A percentile compares a stretch with the other conserved stretches of the same genome.
phyloP scores from a whole-genome alignment of 1,284 basidiomycete species.

The Ustilago lituana region DNA sequence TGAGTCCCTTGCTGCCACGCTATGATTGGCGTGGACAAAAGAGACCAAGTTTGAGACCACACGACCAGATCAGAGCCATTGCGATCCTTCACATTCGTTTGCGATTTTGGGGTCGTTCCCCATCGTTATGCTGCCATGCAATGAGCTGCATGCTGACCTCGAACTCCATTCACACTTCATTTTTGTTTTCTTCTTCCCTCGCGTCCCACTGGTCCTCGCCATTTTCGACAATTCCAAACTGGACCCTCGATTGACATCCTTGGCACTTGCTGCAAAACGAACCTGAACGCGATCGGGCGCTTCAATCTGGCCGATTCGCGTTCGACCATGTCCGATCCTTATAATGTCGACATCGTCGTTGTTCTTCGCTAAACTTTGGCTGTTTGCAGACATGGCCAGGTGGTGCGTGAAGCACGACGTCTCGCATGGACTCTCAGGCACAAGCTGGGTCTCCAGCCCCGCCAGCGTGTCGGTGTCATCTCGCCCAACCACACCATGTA shows the following conservation, averaged over 20 bases:
- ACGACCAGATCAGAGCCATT: too few relatives aligned
- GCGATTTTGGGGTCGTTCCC: constrained; percentile 1
- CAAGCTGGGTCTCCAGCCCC: constrained; percentile 50
- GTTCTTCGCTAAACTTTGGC: background rate
- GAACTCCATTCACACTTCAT: constrained; percentile 7
- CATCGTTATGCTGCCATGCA: constrained; percentile 10
- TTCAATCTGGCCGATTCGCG: background rate
- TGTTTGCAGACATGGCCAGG: constrained; percentile 32
- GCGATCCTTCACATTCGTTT: background rate
- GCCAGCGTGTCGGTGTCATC: constrained; percentile 59
- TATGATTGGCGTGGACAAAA: too few relatives aligned
- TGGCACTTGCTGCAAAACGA: too few relatives aligned
- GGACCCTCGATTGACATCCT: constrained; percentile 24
- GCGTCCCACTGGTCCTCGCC: background rate
- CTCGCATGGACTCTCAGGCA: constrained; percentile 53
- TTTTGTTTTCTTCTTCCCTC: background rate
- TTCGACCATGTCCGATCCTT: background rate
- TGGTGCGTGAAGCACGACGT: constrained; percentile 41
- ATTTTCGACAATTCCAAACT: background rate
- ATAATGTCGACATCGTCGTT: background rate
- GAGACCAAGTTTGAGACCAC: too few relatives aligned
- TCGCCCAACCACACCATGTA: constrained; percentile 63
- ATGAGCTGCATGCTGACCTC: constrained; percentile 36
- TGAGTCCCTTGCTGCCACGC: background rate
- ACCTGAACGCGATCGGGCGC: background rate